Base-by-base conservation (phyloP, 1,139 yeast species). In the Nadsonia starkeyi-henricii region DNA sequence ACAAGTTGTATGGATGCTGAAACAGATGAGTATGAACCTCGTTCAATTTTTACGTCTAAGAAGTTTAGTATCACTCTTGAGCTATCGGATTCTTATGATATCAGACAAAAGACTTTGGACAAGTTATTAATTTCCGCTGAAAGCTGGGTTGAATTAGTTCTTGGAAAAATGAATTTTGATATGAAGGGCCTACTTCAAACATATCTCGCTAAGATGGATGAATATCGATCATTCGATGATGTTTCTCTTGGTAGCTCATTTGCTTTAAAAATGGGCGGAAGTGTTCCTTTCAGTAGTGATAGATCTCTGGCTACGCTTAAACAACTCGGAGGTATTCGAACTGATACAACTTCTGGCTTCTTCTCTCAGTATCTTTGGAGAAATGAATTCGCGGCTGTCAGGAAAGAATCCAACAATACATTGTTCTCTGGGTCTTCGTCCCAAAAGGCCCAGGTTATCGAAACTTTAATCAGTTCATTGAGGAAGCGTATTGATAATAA, bases 1-100 rank as follows among this genome's bases (percentile, higher is more conserved):
- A 81, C 83, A 54, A 81, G 95, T 66, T 75, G 86, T 45, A 70
- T 82, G 43, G 96, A 89, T 64, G 88, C 91, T n/a, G 95, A 85
- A 56, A 76, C 80, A 30, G 82, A 83, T 59, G 86, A 81, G 63
- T 91, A 86, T 62, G 85, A 83, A 52, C 97, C 98, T 3, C 75
- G 80, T 17, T 78, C 84, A 43, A 74, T 73, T 33, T 89, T 83
- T 60, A 63, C 68, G 37, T 75, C 95, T n/a, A 69, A 74, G 44
- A 47, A 47, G 41, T 20, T 43, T 39, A 57, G 58, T 37, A 77
- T 81, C 37, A 70, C 71, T 45, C 68, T 91, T 39, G 73, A 78
- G 41, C 68, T 91, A 20, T 81, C 95, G 0, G 96, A 88, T 61
- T 82, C 91, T 5, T 77, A 82, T 55, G 70, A 71, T 20, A 85